Evolutionary conservation across 352 stramenopile species (phyloP).

Genomic region (Globisporangium middletonii): DNA sequence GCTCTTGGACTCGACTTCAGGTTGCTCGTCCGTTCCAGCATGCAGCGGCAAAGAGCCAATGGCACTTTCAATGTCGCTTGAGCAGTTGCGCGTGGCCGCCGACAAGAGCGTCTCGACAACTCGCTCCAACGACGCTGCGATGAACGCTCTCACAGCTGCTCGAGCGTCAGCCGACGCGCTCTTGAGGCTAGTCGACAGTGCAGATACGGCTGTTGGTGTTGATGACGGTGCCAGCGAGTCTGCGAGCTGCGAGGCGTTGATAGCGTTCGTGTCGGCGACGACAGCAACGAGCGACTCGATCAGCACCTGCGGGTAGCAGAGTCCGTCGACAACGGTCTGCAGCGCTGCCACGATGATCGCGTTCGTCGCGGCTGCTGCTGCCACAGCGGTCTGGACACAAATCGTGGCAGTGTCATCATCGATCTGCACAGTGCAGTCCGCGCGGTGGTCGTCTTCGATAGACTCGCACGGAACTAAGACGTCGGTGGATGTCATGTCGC

Average conservation of each 20-base stretch:
- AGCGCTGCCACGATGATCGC: conserved; percentile 23
- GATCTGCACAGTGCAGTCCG: neutral
- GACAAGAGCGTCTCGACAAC: conserved; percentile 14
- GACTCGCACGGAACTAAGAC: too few relatives aligned
- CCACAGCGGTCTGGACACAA: conserved; percentile 12
- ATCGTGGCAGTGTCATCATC: neutral
- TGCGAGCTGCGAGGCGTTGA: neutral
- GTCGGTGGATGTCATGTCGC: too few relatives aligned
- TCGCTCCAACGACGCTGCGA: conserved; percentile 18
- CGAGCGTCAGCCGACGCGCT: neutral
- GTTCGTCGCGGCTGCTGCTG: conserved; percentile 13
- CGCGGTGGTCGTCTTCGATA: neutral
- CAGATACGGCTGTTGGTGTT: neutral
- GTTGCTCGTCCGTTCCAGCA: neutral
- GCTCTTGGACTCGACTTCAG: neutral
- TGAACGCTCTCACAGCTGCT: conserved; percentile 15
- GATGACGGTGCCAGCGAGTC: neutral
- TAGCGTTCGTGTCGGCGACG: neutral
- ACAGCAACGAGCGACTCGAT: conserved; percentile 13
- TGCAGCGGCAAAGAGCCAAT: neutral
- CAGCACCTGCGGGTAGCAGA: conserved; percentile 10
- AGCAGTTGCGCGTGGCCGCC: neutral
- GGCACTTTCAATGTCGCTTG: neutral
- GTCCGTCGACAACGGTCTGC: conserved; percentile 17
- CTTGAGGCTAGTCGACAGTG: too few relatives aligned